A percentile compares a stretch with the other conserved stretches of the same genome.
Evolutionary conservation across 768 basidiomycete genomes (phyloP).

Genomic region (Pluteus cervinus): DNA sequence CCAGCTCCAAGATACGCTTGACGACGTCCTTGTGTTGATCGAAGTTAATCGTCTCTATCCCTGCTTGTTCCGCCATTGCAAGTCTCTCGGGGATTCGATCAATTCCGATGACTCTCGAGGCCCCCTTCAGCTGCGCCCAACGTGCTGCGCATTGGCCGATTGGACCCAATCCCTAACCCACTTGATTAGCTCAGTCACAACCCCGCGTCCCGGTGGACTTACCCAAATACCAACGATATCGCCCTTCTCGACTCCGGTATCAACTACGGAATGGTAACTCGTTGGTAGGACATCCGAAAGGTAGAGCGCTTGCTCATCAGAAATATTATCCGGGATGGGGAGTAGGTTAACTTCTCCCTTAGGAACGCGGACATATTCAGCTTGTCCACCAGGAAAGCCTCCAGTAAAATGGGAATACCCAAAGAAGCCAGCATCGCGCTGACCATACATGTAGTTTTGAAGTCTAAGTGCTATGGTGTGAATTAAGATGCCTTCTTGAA

Average conservation of each 20-base stretch:
- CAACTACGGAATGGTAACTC: conserved; percentile 67
- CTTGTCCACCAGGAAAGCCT: conserved; percentile 70
- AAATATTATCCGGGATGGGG: conserved; percentile 57
- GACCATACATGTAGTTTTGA: conserved; percentile 56
- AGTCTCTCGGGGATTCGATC: conserved; percentile 47
- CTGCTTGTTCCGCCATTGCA: conserved; percentile 39
- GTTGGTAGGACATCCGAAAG: conserved; percentile 64
- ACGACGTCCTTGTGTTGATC: conserved; percentile 41
- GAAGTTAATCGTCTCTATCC: conserved; percentile 57
- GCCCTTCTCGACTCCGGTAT: conserved; percentile 67
- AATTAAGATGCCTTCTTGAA: not conserved
- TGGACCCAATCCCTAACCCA: conserved; percentile 51
- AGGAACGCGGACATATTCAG: conserved; percentile 70
- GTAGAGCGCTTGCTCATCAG: conserved; percentile 55
- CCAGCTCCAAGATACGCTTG: conserved; percentile 51
- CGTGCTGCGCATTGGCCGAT: conserved; percentile 57
- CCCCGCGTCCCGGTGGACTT: conserved; percentile 12
- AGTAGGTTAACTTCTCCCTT: conserved; percentile 68
- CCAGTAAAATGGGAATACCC: conserved; percentile 70
- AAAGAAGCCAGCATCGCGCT: conserved; percentile 65
- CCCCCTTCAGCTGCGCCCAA: conserved; percentile 65
- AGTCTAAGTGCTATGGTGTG: conserved; percentile 24
- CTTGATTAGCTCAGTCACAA: not conserved
- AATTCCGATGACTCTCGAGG: conserved; percentile 64
- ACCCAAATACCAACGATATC: conserved; percentile 72